These are phyloP conservation scores for Epipyxis sp. DNA, from an alignment of 108 stramenopile species.

Conservation along the genomic window DNA sequence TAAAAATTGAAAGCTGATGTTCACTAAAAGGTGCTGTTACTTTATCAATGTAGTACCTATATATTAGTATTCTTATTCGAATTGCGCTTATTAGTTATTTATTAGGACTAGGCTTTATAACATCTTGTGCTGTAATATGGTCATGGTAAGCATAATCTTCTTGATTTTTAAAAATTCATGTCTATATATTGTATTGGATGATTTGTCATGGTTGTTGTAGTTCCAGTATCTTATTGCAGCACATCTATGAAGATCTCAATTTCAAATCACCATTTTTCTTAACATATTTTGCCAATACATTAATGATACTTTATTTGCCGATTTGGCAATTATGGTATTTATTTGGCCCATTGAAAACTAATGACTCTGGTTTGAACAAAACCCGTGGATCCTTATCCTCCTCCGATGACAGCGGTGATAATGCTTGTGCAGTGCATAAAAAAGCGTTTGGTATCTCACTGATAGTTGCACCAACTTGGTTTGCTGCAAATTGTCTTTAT, in stretches of 20 bases:
- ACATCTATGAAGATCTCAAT: slow-evolving; percentile 57
- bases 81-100: too few relatives aligned
- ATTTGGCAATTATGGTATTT: slow-evolving; percentile 8
- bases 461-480: slow-evolving; percentile 76
- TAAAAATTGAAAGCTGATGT: too few relatives aligned
- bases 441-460: background rate
- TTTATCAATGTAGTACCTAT: too few relatives aligned
- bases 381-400: too few relatives aligned
- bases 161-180: background rate
- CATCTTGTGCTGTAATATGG: slow-evolving; percentile 77
- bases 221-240: slow-evolving; percentile 76
- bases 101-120: slow-evolving; percentile 74
- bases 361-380: background rate
- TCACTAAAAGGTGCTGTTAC: too few relatives aligned
- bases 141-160: slow-evolving; percentile 37
- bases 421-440: background rate
- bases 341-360: background rate
- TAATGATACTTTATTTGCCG: slow-evolving; percentile 58
- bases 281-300: slow-evolving; percentile 78
- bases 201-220: background rate
- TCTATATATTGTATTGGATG: background rate
- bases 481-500: slow-evolving; percentile 81
- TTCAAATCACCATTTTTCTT: slow-evolving; percentile 83
- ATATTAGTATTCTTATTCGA: too few relatives aligned
- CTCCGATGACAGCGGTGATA: background rate